Conservation (phyloP, 495 filamentous ascomycete genomes). For the Lasiosphaeriaceae sp. region DNA sequence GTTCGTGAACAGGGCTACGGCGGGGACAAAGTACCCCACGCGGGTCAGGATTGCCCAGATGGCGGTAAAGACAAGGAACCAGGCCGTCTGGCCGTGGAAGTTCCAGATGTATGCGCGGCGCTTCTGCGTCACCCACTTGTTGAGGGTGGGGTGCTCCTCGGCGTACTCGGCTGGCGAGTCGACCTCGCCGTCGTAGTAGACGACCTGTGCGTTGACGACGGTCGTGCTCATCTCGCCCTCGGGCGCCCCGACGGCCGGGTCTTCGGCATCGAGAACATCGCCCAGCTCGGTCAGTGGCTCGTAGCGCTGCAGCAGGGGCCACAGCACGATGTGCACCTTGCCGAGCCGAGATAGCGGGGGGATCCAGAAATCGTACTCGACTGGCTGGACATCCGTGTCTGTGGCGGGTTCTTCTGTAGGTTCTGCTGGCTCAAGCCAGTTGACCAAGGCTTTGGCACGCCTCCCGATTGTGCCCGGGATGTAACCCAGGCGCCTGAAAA, state of each 20-base stretch:
- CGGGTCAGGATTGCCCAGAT: no score
- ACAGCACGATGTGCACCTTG: conserved; percentile 38
- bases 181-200: conserved; percentile 30
- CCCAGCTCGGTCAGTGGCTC: conserved; percentile 19
- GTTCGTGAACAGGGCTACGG: no score
- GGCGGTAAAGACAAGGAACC: no score
- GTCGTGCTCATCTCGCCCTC: conserved; percentile 28
- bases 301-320: conserved; percentile 36
- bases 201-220: conserved; percentile 24
- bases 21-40: no score
- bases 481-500: no score
- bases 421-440: no score
- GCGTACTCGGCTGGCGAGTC: conserved; percentile 1
- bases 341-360: conserved; percentile 29
- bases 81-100: no score
- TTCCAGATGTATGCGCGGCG: neutral
- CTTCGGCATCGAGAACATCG: neutral
- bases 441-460: no score
- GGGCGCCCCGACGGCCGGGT: neutral
- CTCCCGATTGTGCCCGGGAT: no score
- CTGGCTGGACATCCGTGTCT: no score
- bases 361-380: no score
- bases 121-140: conserved; percentile 2
- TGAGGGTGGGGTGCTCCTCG: conserved; percentile 13
- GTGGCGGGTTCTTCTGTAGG: neutral